Conservation (phyloP, 768 basidiomycete genomes). For the Tulasnella sp. region DNA sequence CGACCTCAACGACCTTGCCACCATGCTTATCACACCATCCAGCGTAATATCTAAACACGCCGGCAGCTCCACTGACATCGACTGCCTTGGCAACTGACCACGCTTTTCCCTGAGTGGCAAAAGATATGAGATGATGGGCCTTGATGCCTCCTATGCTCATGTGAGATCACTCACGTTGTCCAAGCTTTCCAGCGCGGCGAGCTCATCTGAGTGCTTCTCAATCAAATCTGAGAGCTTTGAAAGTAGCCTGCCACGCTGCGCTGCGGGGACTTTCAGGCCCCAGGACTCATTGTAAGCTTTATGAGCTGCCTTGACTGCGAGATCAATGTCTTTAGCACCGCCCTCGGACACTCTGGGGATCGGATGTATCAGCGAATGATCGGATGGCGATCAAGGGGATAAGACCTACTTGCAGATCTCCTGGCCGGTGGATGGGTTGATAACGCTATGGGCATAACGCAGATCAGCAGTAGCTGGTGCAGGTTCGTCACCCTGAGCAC, state of each 20-base stretch:
- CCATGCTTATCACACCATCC: constrained; percentile 85
- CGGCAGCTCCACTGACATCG: constrained; percentile 27
- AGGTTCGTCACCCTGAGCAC: constrained; percentile 20
- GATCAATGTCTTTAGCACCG: constrained; percentile 60
- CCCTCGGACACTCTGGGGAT: constrained; percentile 40
- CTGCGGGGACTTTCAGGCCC: constrained; percentile 52
- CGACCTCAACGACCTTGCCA: constrained; percentile 62
- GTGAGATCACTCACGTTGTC: constrained; percentile 35
- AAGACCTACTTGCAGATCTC: constrained; percentile 34
- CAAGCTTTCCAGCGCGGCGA: constrained; percentile 64
- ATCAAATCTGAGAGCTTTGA: constrained; percentile 54
- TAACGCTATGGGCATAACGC: constrained; percentile 33
- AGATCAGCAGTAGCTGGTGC: background rate
- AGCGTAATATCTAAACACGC: constrained; percentile 54
- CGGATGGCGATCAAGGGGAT: constrained; percentile 18
- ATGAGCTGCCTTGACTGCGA: constrained; percentile 58
- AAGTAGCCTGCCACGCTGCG: constrained; percentile 44
- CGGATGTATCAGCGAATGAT: constrained; percentile 12
- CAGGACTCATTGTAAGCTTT: constrained; percentile 54
- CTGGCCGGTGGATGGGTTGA: constrained; percentile 61
- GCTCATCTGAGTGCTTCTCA: constrained; percentile 47
- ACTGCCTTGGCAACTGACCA: constrained; percentile 30
- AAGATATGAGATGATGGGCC: no score
- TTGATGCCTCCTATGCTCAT: no score
- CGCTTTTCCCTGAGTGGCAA: constrained; percentile 43